Conservation (phyloP, 148 eudicot species). For the Cornus kousa region DNA sequence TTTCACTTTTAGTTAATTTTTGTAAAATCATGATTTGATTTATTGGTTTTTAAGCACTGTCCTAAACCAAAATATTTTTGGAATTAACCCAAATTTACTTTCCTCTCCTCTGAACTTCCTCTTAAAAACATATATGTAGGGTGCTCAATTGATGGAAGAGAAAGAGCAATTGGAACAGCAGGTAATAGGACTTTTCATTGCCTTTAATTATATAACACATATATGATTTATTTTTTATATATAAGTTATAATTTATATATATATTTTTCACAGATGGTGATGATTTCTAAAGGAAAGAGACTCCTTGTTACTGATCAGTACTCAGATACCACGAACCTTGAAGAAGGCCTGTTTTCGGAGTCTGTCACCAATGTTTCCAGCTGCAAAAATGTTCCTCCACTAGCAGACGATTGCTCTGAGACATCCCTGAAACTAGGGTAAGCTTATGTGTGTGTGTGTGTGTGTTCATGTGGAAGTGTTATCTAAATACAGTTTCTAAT, state of each 20-base stretch:
- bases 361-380: conserved; percentile 31
- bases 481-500: too few species aligned
- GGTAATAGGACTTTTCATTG: conserved; percentile 21
- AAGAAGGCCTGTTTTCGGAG: conserved; percentile 55
- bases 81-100: not conserved
- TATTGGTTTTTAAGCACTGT: not conserved
- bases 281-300: conserved; percentile 29
- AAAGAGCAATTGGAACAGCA: conserved; percentile 40
- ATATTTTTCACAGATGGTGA: conserved; percentile 29
- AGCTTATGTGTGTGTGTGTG: not conserved
- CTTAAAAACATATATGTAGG: conserved; percentile 27
- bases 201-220: not conserved
- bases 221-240: too few species aligned
- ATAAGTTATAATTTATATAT: too few species aligned
- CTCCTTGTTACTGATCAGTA: not conserved
- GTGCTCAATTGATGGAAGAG: conserved; percentile 48
- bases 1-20: too few species aligned
- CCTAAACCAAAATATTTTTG: too few species aligned
- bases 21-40: not conserved
- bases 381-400: conserved; percentile 38
- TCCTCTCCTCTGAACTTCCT: not conserved
- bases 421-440: conserved; percentile 57
- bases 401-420: conserved; percentile 52
- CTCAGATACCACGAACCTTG: conserved; percentile 12
- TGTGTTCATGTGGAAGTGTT: not conserved